Base-by-base conservation (phyloP, 805 yeast species). In the Kazachstania taianensis region DNA sequence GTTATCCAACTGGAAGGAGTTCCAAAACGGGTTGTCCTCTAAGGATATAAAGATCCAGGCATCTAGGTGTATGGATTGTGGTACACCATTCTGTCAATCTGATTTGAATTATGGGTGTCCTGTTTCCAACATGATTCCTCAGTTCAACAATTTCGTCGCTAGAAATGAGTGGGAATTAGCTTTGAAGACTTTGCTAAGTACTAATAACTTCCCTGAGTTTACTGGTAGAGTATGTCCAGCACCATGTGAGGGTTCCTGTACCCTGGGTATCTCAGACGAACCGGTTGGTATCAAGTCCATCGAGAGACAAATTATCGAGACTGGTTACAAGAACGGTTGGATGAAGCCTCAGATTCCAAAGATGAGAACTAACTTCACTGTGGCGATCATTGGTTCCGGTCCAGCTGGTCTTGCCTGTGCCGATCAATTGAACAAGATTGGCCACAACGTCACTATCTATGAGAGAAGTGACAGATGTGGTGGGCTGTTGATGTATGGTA, bases 11-110 rank as follows among this genome's bases (percentile, higher is more conserved):
- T 92, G 97, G 97, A 74, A 80, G 45, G 97, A 89, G 64, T 71
- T 89, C 59, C 77, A 94, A 9, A 64, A 75, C 10, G 75, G 95
- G 38, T 69, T 89, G 49, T 68, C 85, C 39, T 81, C 83, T 62
- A 86, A 81, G 35, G 97, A 92, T 48, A 78, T 89, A 53, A 74
- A 78, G 58, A 74, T 72, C 58, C 96, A 89, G 67, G 83, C 97
- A 40, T 96, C 97, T 12, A 77, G 98, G 63, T 89, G 98, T 72
- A 89, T 92, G 94, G 97, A 89, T 65, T 89, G 98, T 70, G 98
- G 98, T 69, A 94, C 92, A 50, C 98, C 98, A 40, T 89, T 89
- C 75, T 89, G 98, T 70, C 94, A 89, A 55, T 81, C 94, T 32
- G 97, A 89, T 61, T 82, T 95, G 30, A 30, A 39, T 12, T 39